A percentile compares a stretch with the other conserved stretches of the same genome.
These are phyloP conservation scores for Aspergillus persii DNA, from an alignment of 2,329 filamentous ascomycete species.

Conservation along the genomic window DNA sequence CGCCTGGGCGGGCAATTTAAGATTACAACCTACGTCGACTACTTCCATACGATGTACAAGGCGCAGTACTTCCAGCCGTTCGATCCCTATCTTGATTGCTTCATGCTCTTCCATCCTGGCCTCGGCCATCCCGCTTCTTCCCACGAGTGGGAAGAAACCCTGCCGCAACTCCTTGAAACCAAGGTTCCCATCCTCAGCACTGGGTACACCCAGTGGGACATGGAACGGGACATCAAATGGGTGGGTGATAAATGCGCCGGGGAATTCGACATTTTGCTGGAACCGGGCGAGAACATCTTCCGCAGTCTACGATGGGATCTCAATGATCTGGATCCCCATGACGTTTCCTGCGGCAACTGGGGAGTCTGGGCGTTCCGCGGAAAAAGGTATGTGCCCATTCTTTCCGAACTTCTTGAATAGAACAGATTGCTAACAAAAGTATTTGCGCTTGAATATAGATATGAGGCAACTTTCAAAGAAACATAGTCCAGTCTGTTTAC, in stretches of 20 bases:
- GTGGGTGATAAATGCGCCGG: conserved; percentile 80
- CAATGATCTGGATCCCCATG: conserved; percentile 91
- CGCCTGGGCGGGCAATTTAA: conserved; percentile 86
- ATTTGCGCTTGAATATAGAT: conserved; percentile 22
- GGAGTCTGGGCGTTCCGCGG: conserved; percentile 95
- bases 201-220: conserved; percentile 92
- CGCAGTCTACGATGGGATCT: conserved; percentile 94
- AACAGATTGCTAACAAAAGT: background rate
- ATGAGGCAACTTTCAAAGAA: conserved; percentile 39
- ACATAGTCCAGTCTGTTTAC: background rate
- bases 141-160: conserved; percentile 89
- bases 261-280: conserved; percentile 86
- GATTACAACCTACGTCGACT: conserved; percentile 96
- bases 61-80: conserved; percentile 89
- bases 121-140: conserved; percentile 90
- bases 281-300: conserved; percentile 93
- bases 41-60: conserved; percentile 94
- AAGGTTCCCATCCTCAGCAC: conserved; percentile 94
- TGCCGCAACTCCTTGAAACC: conserved; percentile 87
- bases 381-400: conserved; percentile 68
- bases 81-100: conserved; percentile 97
- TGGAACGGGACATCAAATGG: conserved; percentile 89
- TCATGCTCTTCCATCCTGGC: conserved; percentile 94
- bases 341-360: conserved; percentile 95
- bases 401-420: background rate